Conservation (phyloP, 768 basidiomycete genomes). For the Gymnopilus dilepis region DNA sequence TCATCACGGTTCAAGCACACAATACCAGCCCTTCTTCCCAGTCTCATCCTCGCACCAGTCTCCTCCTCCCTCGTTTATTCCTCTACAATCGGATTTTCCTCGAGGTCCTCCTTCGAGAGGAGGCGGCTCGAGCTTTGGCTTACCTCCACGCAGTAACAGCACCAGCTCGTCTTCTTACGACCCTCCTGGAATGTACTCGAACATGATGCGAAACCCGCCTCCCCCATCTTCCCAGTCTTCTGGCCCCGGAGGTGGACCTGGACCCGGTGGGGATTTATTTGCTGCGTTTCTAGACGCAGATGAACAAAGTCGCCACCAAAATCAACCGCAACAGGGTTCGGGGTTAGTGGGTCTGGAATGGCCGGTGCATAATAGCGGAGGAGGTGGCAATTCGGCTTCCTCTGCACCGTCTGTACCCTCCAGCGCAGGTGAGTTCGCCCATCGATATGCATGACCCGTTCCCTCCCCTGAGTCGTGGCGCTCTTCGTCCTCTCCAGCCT, state of each 20-base stretch:
- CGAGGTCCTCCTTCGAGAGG: constrained; percentile 19
- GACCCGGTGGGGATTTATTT: constrained; percentile 22
- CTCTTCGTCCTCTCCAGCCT: not conserved
- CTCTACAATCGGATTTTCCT: constrained; percentile 35
- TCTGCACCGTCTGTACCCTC: constrained; percentile 21
- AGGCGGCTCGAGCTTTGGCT: constrained; percentile 15
- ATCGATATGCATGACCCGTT: not conserved
- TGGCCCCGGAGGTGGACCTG: constrained; percentile 24
- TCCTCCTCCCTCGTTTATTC: constrained; percentile 37
- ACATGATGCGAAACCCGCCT: constrained; percentile 17
- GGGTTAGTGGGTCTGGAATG: constrained; percentile 37
- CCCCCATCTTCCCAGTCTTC: constrained; percentile 13
- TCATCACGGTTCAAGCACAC: constrained; percentile 25
- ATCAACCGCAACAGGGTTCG: constrained; percentile 17
- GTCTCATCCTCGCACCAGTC: constrained; percentile 26
- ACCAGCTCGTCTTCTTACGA: constrained; percentile 17
- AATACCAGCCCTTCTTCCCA: constrained; percentile 35
- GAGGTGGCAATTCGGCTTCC: constrained; percentile 14
- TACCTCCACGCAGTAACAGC: constrained; percentile 15
- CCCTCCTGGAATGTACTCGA: constrained; percentile 20
- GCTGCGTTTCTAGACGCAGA: constrained; percentile 36
- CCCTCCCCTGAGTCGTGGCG: not conserved
- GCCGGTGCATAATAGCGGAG: constrained; percentile 36
- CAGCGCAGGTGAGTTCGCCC: constrained; percentile 24
- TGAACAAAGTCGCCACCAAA: constrained; percentile 30